Base-by-base conservation (phyloP, 148 eudicot genomes). In the Fallopia convolvulus region DNA sequence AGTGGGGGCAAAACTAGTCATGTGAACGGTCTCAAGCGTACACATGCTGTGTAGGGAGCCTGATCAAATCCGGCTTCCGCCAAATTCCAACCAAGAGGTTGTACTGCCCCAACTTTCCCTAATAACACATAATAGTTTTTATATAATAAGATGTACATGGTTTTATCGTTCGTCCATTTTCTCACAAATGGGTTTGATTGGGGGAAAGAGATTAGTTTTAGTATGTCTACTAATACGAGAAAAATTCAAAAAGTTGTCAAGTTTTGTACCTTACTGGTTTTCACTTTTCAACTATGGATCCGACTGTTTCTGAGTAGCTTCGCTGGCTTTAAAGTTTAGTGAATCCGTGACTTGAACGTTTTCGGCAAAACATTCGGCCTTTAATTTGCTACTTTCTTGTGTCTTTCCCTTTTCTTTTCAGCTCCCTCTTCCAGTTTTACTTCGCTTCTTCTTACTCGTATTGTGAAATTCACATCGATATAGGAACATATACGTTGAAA, bases 261-360 rank as follows among this genome's bases (percentile, higher is more conserved):
- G 55, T 12, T 12, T 17, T 50, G 55, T 50, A 50, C 55, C 55
- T 11, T 50, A 14, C 55, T 17, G 11, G 18, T 26, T 26, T 26
- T 26, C 30, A 26, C 30, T 26, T 26, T 26, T 26, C 30, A 26
- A 26, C 52, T 48, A 13, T 48, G 13, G 52, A 50, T 50, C 18
- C 18, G 18, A 55, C 60, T 55, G 21, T 55, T 5, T 55, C 21
- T 17, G 20, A 8, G 32, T 58, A 58, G 32, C 65, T 21, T 58
- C 17, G 40, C 30, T 63, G 39, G 70, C 36, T 63, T 63, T n/a
- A 63, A 23, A 63, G 70, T 26, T 26, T 11, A 3, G 39, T 63
- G 70, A 63, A 26, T 63, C 70, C 70, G 70, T 63, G 70, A 63
- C 70, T 63, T 10, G 5, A 63, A 63, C 30, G 39, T 63, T 63